These are phyloP conservation scores for Cutaneotrichosporon cutaneum DNA, from an alignment of 1,284 basidiomycete genomes.

Conservation along the genomic window DNA sequence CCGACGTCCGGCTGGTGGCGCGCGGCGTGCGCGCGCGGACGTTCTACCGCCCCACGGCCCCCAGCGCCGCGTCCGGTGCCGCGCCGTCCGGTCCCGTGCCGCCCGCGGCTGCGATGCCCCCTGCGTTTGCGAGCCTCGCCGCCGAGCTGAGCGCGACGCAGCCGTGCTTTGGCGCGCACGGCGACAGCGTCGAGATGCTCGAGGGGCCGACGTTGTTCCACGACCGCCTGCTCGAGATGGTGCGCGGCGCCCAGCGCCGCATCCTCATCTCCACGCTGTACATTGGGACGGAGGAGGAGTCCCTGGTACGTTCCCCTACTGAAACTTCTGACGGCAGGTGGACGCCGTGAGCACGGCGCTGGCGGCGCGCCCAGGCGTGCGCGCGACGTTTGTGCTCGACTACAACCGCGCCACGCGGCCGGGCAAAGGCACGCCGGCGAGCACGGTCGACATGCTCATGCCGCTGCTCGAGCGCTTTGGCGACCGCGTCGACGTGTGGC, in stretches of 20 bases:
- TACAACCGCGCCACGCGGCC: slow-evolving; percentile 85
- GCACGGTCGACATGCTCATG: slow-evolving; percentile 71
- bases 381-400: slow-evolving; percentile 77
- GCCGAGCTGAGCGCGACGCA: slow-evolving; percentile 35
- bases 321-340: slow-evolving; percentile 58
- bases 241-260: slow-evolving; percentile 66
- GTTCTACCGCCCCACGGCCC: background rate
- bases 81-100: background rate
- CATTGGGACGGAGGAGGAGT: slow-evolving; percentile 67
- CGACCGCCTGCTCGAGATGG: slow-evolving; percentile 59
- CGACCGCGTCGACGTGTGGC: slow-evolving; percentile 69
- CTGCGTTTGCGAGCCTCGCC: slow-evolving; percentile 36
- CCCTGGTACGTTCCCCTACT: slow-evolving; percentile 56
- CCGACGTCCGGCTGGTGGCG: background rate
- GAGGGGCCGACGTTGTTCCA: slow-evolving; percentile 56
- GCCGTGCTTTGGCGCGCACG: slow-evolving; percentile 52
- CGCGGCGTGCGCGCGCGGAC: background rate
- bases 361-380: slow-evolving; percentile 61
- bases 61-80: background rate
- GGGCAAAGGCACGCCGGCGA: slow-evolving; percentile 56
- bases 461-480: slow-evolving; percentile 72
- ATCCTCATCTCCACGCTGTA: slow-evolving; percentile 86
- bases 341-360: slow-evolving; percentile 65
- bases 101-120: slow-evolving; percentile 6
- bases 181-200: slow-evolving; percentile 40